Base-by-base conservation (phyloP, 495 filamentous ascomycete species). In the Penicillium silybi region DNA sequence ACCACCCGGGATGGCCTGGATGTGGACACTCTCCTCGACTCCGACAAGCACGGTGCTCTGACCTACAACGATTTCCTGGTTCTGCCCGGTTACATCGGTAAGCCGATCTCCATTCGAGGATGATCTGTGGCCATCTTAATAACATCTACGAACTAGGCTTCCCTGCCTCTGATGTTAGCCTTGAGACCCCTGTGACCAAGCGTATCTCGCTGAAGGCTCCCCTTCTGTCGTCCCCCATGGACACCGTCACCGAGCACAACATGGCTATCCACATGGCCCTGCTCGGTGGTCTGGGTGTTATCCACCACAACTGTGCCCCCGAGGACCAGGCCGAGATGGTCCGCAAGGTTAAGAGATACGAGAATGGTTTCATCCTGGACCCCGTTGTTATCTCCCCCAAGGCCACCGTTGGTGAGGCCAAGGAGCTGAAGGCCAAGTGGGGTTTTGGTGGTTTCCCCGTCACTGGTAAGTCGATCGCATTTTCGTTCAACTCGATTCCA, bases 191-290 rank as follows among this genome's bases (percentile, higher is more conserved):
- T 35, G 81, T 99, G 54, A 97, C 93, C 55, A 95, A 91, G 81
- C 84, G 89, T 58, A 92, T 97, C 69, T 82, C 85, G 13, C 76
- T 99, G 60, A 99, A 96, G 80, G 90, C 89, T 9, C 93, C 93
- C 37, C 85, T 99, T 59, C 80, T 96, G 42, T 97, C 95, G 20
- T 97, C 92, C 20, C 95, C 93, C 60, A 99, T 99, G 93, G 93
- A 99, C 78, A 99, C 93, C 29, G 93, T 99, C 63, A 99, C 93
- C 13, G 93, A 97, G 74, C 87, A 95, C 70, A 90, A 93, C 67
- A 99, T 99, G 93, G 93, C 93, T 45, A 97, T 99, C 61, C 89
- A 96, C 76, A 96, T 99, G 87, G 93, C 93, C 29, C 81, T 97
- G 42, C 86, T 97, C 61, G 93, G 93, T 69, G 93, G 93, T 65